These are phyloP conservation scores for Vicia faba DNA, from an alignment of 306 rosid species.

Conservation along the genomic window DNA sequence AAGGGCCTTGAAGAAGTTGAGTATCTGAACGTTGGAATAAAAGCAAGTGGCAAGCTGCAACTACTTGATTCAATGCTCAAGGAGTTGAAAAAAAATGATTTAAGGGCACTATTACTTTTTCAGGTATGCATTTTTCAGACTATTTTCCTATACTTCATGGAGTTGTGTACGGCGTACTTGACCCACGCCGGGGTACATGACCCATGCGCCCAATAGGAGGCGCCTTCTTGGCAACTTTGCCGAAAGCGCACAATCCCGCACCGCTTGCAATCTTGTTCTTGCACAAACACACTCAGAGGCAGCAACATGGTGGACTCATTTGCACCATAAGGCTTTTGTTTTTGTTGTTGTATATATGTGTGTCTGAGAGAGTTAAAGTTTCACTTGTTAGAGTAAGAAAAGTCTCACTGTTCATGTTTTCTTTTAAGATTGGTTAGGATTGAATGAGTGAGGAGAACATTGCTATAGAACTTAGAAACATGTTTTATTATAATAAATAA, in stretches of 20 bases:
- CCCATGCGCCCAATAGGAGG: too few relatives aligned
- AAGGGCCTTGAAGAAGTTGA: slow-evolving; percentile 51
- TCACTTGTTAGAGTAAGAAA: neutral
- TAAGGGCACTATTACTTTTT: slow-evolving; percentile 70
- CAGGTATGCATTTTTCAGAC: slow-evolving; percentile 55
- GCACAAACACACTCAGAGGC: neutral
- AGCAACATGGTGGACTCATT: neutral
- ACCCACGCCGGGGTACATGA: neutral
- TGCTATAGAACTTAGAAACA: neutral
- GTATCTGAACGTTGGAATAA: slow-evolving; percentile 60
- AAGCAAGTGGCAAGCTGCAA: slow-evolving; percentile 89
- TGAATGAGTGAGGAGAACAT: neutral
- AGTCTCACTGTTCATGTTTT: slow-evolving; percentile 1
- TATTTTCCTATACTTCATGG: neutral
- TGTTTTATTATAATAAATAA: neutral
- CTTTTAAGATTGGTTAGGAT: slow-evolving; percentile 1
- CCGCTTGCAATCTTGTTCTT: neutral
- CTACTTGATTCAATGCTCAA: slow-evolving; percentile 83
- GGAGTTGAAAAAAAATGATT: slow-evolving; percentile 62
- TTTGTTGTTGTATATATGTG: neutral
- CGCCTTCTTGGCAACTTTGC: neutral
- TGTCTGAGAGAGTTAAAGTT: neutral
- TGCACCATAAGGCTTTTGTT: neutral
- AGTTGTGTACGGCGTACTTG: neutral
- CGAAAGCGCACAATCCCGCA: neutral